Conservation (phyloP, 805 yeast species). For the Saturnispora silvae region DNA sequence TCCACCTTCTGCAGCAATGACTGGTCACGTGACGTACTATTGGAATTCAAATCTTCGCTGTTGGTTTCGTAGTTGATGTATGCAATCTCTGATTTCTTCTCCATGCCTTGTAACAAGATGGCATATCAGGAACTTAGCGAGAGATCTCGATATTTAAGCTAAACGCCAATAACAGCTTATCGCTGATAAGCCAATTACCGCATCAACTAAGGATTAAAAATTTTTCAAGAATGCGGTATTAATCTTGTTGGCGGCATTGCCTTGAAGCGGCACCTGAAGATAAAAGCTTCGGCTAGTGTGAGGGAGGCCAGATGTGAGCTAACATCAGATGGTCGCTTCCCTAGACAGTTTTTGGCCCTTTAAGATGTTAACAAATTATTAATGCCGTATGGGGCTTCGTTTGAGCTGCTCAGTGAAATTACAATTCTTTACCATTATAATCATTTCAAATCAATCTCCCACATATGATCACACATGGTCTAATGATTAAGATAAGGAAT, state of each 20-base stretch:
- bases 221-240: not conserved
- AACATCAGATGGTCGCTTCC: too few relatives aligned
- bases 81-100: not conserved
- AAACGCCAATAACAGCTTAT: not conserved
- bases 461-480: too few relatives aligned
- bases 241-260: not conserved
- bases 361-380: too few relatives aligned
- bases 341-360: too few relatives aligned
- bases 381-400: too few relatives aligned
- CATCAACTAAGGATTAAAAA: not conserved
- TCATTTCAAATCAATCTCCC: too few relatives aligned
- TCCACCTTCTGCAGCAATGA: conserved; percentile 3
- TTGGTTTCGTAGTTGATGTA: not conserved
- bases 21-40: not conserved
- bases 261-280: too few relatives aligned
- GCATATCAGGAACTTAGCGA: not conserved
- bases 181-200: not conserved
- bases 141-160: not conserved
- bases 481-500: too few relatives aligned
- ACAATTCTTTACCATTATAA: too few relatives aligned
- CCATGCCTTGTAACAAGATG: not conserved
- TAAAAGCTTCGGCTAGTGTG: too few relatives aligned
- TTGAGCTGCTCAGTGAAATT: too few relatives aligned
- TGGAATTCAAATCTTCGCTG: not conserved
- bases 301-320: too few relatives aligned